Evolutionary conservation across 2,329 filamentous ascomycete genomes (phyloP), one percentile per base, ranked within the genome.

Genomic region (Penicillium sp.): DNA sequence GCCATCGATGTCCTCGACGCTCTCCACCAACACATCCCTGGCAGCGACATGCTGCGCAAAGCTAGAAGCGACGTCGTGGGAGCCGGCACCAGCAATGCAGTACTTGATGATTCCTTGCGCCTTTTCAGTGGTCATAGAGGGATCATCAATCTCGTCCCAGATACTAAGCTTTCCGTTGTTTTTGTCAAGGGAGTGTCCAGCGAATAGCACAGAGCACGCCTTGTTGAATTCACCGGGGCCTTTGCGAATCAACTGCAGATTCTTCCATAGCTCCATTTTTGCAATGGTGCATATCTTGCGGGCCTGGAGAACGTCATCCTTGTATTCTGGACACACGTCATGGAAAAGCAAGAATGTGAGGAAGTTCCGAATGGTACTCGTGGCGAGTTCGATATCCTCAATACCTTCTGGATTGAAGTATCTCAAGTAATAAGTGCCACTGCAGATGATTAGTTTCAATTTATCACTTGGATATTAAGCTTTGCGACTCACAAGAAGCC

Each of bases 331-430:
- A 67, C 92, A 96, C 16, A 96, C 93, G 37, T 90, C 84, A 68
- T 98, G 93, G 58, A 89, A 84, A 10, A 93, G 80, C 0, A 98
- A 80, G 64, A 97, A 99, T 62, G 91, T 90, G 61, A 96, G 84
- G 70, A 98, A 98, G 69, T 95, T 96, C 58, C 86, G 84, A 42
- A 97, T 81, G 0, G 96, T 84, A 33, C 83, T 81, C 21, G 87
- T 85, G 3, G 86, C 86, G 7, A 82, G 74, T n/a, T 82, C 76
- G 59, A 92, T 81, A 13, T 81, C 74, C 0, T 76, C 70, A 16
- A 80, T 70, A 4, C 76, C 79, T 13, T 86, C 82, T 49, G 85
- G 84, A 19, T 84, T 80, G 37, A 84, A 84, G 37, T 84, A 77
- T 26, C 77, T 77, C 0, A 84, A 81, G 6, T 90, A 81, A 43